Percentiles rank a stretch among this genome's conserved stretches.
Conservation (phyloP, 805 yeast species). For the Lachancea thermotolerans region DNA sequence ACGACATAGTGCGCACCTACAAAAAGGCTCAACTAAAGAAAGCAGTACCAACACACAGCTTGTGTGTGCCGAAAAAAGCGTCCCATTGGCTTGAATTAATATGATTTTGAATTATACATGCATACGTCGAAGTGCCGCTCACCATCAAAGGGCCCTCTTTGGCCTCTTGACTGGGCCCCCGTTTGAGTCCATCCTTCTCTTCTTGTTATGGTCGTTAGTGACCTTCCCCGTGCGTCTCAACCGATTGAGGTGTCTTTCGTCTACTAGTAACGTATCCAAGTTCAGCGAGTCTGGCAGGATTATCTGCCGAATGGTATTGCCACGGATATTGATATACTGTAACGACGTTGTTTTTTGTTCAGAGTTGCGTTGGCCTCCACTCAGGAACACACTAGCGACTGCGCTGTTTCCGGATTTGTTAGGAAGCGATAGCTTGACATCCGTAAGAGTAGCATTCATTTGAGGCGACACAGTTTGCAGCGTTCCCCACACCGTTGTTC, state of each 20-base stretch:
- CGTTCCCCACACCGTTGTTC: conserved; percentile 80
- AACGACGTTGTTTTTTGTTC: conserved; percentile 57
- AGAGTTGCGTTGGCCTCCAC: conserved; percentile 12
- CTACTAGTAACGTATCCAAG: conserved; percentile 54
- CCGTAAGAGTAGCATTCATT: conserved; percentile 80
- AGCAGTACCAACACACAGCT: no score
- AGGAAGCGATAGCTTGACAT: conserved; percentile 66
- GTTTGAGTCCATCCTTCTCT: conserved; percentile 22
- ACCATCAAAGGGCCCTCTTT: conserved; percentile 28
- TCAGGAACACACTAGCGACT: conserved; percentile 21
- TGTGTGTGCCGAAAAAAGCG: background rate
- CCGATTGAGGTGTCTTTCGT: conserved; percentile 27
- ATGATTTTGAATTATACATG: background rate
- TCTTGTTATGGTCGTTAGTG: conserved; percentile 17
- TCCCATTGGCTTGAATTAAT: background rate
- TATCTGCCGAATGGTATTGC: conserved; percentile 79
- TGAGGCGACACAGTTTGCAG: conserved; percentile 79
- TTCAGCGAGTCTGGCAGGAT: conserved; percentile 82
- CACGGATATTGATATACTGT: conserved; percentile 79
- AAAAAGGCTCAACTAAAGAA: no score
- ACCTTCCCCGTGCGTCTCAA: conserved; percentile 27
- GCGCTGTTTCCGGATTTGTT: conserved; percentile 16
- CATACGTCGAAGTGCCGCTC: background rate
- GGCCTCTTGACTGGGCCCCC: conserved; percentile 26
- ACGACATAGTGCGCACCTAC: no score